Base-by-base conservation (phyloP, 148 eudicot genomes). In the Pharnaceum exiguum region DNA sequence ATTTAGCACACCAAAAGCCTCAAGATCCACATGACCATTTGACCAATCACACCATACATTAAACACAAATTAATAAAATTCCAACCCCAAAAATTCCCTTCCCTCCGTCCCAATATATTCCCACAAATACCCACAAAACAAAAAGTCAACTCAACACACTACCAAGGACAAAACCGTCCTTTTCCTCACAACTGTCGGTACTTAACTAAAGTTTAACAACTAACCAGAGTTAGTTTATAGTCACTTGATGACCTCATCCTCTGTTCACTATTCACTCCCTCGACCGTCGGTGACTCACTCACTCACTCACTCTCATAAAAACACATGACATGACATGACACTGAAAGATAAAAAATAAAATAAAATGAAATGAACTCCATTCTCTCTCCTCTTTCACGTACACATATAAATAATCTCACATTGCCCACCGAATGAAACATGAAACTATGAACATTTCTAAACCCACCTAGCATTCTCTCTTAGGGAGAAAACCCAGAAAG, bases 221-320 rank as follows among this genome's bases (percentile, higher is more conserved):
- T 5, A 32, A 25, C 43, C n/a, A n/a, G n/a, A n/a, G n/a, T n/a
- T n/a, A n/a, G n/a, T n/a, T n/a, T n/a, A n/a, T n/a, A n/a, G n/a
- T n/a, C n/a, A n/a, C n/a, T n/a, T n/a, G 45, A 46, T 56, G 48
- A 48, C 57, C 46, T 61, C 55, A 69, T 29, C 38, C 10, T 32
- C 55, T 25, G n/a, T n/a, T n/a, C n/a, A n/a, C n/a, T n/a, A n/a
- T n/a, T n/a, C n/a, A n/a, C n/a, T 18, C 30, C 19, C 31, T 27
- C 42, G 51, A 69, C 69, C 87, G 87, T 82, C 87, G 87, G 87
- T 78, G 83, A 63, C 73, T 61, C 73, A 29, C 72, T 44, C 22
- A 9, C 40, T 27, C 31, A 31, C 66, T 32, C 56, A 11, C 50
- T 23, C 46, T 35, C 31, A 19, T 6, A 17, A 8, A 9, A 9